phyloP scores from a whole-genome alignment of 441 rosid species.

The Populus hybrid region DNA sequence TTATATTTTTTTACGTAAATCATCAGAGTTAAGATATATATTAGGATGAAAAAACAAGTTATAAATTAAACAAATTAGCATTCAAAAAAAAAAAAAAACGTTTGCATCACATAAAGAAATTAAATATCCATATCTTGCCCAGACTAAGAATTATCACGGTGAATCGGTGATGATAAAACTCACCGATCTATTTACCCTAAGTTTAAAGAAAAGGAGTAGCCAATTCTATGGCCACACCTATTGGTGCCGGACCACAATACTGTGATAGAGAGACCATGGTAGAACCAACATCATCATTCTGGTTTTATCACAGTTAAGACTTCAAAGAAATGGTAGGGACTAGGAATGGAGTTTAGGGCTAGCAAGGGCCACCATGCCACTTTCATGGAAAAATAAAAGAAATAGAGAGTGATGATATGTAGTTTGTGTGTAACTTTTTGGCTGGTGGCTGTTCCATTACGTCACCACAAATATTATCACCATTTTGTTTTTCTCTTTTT shows the following conservation, averaged over 20 bases:
- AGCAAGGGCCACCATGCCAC: slow-evolving; percentile 34
- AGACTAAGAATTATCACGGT: slow-evolving; percentile 11
- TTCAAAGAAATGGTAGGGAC: slow-evolving; percentile 43
- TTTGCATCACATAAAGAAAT: slow-evolving; percentile 3
- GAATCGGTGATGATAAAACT: slow-evolving; percentile 8
- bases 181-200: slow-evolving; percentile 8
- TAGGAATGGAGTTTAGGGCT: slow-evolving; percentile 33
- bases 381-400: slow-evolving; percentile 4
- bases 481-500: background rate
- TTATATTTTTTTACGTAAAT: too few species aligned
- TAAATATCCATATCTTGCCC: background rate
- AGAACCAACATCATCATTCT: slow-evolving; percentile 41
- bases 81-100: background rate
- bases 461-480: slow-evolving; percentile 25
- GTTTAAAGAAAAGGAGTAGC: background rate
- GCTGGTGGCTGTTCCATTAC: slow-evolving; percentile 46
- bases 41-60: too few species aligned
- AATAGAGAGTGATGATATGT: background rate
- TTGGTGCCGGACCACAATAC: slow-evolving; percentile 23
- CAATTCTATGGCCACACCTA: slow-evolving; percentile 6
- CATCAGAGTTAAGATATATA: too few species aligned
- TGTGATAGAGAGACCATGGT: slow-evolving; percentile 12
- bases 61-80: background rate
- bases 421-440: slow-evolving; percentile 22
- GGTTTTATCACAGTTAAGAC: slow-evolving; percentile 27